Base-by-base conservation (phyloP, 2,329 filamentous ascomycete species). In the Sporothrix humicola region DNA sequence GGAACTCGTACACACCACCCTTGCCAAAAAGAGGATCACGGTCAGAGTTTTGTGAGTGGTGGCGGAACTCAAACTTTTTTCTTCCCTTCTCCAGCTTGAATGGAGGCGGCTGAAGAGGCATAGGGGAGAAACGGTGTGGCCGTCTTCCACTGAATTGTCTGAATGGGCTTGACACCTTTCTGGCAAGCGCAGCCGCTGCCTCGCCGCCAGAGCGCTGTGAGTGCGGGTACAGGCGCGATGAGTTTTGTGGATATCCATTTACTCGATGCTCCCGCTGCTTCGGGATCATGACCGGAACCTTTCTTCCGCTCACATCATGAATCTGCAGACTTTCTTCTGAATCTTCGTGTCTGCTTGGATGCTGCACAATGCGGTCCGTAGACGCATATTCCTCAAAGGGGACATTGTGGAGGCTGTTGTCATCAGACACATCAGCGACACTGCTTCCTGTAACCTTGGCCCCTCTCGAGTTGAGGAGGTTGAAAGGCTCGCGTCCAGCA, bases 371-470 rank as follows among this genome's bases (percentile, higher is more conserved):
- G 26, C 75, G 76, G 10, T 79, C 79, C 2, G 77, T 79, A 12
- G 80, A 79, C 3, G 76, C 74, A 26, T 76, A 79, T 12, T 73
- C 76, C 54, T 78, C 76, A 66, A 76, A 76, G 0, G 73, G 68
- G 2, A 71, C 54, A 1, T 63, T 50, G 23, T 50, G 72, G 5
- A 76, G 75, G 42, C 73, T 78, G 26, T 75, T 63, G 37, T 74
- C 74, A 59, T 86, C 84, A 0, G 85, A 85, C 7, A 83, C 80
- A 73, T 86, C 81, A 2, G 85, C 85, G 26, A 87, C 76, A 72
- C 85, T 87, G 75, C 82, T 85, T 10, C 84, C 83, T 0, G 75
- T 76, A 3, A 68, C 31, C 20, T 77, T 76, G 61, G 71, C 54
- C 3, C 69, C 7, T 76, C 75, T 3, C 59, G 74, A 63, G 56